Conservation (phyloP, 2,329 filamentous ascomycete species). For the Colletotrichum tropicicola region DNA sequence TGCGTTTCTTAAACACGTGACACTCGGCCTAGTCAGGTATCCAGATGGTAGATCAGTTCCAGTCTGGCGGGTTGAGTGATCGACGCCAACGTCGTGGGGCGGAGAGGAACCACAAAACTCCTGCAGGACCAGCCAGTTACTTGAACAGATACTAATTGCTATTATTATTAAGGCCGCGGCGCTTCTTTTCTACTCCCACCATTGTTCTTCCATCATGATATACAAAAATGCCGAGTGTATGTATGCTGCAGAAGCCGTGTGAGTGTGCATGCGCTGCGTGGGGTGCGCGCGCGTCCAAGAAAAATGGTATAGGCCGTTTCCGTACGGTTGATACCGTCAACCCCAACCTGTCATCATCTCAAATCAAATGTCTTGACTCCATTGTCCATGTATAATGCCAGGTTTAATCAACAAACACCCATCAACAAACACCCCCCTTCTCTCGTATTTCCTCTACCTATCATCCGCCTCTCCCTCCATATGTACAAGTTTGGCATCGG, state of each 20-base stretch:
- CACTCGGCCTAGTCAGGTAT: too few relatives aligned
- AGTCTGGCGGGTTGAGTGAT: too few relatives aligned
- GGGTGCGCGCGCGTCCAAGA: neutral
- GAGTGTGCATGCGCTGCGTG: neutral
- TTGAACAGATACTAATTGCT: neutral
- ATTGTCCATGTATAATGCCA: slow-evolving; percentile 18
- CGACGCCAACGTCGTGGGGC: too few relatives aligned
- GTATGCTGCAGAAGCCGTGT: slow-evolving; percentile 17
- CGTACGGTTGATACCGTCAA: neutral
- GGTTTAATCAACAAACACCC: slow-evolving; percentile 8
- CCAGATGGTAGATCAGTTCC: too few relatives aligned
- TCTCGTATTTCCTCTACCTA: too few relatives aligned
- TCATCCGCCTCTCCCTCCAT: neutral
- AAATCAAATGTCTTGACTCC: slow-evolving; percentile 16
- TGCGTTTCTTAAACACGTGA: too few relatives aligned
- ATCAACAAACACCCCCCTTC: slow-evolving; percentile 15
- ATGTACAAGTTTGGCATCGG: neutral
- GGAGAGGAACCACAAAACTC: too few relatives aligned
- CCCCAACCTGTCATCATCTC: slow-evolving; percentile 2
- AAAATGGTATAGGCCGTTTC: slow-evolving; percentile 9
- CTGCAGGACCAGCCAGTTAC: too few relatives aligned
- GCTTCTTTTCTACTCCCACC: neutral
- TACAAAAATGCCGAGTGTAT: slow-evolving; percentile 9
- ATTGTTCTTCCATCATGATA: neutral
- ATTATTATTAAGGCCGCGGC: neutral